Percentiles rank a stretch among this genome's conserved stretches.
Conservation (phyloP, 1,284 basidiomycete genomes). For the Fomitopsis betulina region DNA sequence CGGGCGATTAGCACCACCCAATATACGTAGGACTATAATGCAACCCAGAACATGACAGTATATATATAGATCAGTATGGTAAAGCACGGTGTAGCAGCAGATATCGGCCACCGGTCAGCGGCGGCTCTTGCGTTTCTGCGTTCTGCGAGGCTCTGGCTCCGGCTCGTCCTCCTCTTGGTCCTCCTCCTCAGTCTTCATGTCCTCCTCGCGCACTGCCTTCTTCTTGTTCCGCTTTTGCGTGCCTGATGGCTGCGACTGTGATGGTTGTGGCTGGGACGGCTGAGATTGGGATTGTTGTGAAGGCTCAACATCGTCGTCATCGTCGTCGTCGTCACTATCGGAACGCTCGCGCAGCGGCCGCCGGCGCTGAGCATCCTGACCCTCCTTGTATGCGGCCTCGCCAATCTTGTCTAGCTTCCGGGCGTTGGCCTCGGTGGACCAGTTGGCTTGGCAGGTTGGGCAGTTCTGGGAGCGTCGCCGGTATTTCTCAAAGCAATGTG, state of each 20-base stretch:
- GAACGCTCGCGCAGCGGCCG: conserved; percentile 31
- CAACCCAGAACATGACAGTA: neutral
- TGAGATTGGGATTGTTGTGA: conserved; percentile 16
- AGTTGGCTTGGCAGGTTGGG: conserved; percentile 52
- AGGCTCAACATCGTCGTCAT: conserved; percentile 32
- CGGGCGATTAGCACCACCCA: conserved; percentile 1
- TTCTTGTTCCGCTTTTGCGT: conserved; percentile 28
- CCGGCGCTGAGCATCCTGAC: conserved; percentile 44
- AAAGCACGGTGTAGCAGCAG: conserved; percentile 6
- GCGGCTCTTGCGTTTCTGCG: conserved; percentile 20
- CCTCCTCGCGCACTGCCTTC: conserved; percentile 24
- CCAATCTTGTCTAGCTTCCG: conserved; percentile 50
- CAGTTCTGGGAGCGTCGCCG: conserved; percentile 42
- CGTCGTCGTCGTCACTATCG: conserved; percentile 38
- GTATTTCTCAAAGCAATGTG: conserved; percentile 56
- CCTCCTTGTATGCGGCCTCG: conserved; percentile 58
- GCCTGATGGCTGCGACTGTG: conserved; percentile 18
- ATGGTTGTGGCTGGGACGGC: conserved; percentile 17
- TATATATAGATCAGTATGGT: conserved; percentile 2
- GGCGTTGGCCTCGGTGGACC: conserved; percentile 45
- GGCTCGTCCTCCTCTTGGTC: conserved; percentile 27
- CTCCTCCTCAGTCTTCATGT: conserved; percentile 30
- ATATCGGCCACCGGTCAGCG: conserved; percentile 15
- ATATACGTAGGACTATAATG: conserved; percentile 1
- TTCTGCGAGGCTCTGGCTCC: conserved; percentile 23